Conservation (phyloP, 176 grass and related monocot species). For the Phoenix roebelenii region DNA sequence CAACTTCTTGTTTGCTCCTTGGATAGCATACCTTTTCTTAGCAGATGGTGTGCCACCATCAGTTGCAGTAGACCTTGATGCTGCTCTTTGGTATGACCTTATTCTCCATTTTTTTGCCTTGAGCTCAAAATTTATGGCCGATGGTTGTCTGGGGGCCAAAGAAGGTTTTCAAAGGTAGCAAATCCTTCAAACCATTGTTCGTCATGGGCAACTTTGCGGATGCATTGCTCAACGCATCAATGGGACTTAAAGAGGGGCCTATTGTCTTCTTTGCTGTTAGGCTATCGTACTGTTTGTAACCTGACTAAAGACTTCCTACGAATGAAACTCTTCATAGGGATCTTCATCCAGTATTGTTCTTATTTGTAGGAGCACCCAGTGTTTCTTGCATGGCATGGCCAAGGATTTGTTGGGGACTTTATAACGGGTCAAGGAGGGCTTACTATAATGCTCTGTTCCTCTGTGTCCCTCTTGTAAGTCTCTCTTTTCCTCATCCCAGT, state of each 20-base stretch:
- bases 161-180: conserved; percentile 70
- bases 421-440: conserved; percentile 46
- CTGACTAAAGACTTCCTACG: too few relatives aligned
- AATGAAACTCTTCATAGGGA: too few relatives aligned
- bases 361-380: conserved; percentile 83
- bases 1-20: conserved; percentile 97
- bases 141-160: conserved; percentile 81
- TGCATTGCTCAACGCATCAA: too few relatives aligned
- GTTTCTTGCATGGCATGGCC: conserved; percentile 84
- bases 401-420: conserved; percentile 57
- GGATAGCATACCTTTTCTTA: conserved; percentile 77
- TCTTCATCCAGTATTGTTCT: conserved; percentile 74
- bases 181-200: conserved; percentile 84
- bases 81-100: conserved; percentile 46
- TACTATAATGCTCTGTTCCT: conserved; percentile 92
- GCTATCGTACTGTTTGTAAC: too few relatives aligned
- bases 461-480: conserved; percentile 69
- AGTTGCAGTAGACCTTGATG: background rate
- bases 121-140: conserved; percentile 97
- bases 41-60: conserved; percentile 40
- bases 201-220: conserved; percentile 12
- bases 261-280: too few relatives aligned
- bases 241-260: too few relatives aligned
- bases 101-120: conserved; percentile 77
- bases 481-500: background rate